A percentile compares a stretch with the other conserved stretches of the same genome.
These are phyloP conservation scores for Candida coquimbonensis DNA, from an alignment of 805 yeast species.

Conservation along the genomic window DNA sequence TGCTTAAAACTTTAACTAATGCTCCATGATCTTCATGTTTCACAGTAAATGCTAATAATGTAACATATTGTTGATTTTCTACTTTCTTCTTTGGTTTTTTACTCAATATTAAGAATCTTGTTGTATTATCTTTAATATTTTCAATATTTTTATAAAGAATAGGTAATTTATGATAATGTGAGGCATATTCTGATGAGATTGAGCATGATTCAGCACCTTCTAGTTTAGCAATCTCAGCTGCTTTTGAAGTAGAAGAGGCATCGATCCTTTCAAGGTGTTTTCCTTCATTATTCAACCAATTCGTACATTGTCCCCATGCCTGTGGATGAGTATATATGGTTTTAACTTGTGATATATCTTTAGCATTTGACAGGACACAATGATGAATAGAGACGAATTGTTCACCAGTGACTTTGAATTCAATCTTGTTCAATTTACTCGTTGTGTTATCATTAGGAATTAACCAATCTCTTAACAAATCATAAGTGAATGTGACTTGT, in stretches of 20 bases:
- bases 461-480: constrained; percentile 66
- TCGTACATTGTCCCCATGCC: constrained; percentile 89
- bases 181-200: constrained; percentile 66
- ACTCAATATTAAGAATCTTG: constrained; percentile 73
- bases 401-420: constrained; percentile 58
- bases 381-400: constrained; percentile 82
- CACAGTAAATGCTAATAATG: constrained; percentile 60
- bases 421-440: background rate
- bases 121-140: constrained; percentile 70
- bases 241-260: constrained; percentile 74
- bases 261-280: constrained; percentile 48
- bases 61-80: constrained; percentile 24
- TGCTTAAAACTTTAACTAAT: constrained; percentile 54
- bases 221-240: constrained; percentile 57
- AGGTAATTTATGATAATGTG: constrained; percentile 50
- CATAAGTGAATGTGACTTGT: constrained; percentile 81
- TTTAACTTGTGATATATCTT: constrained; percentile 37
- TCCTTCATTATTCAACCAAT: constrained; percentile 39
- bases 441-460: constrained; percentile 18
- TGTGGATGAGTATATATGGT: constrained; percentile 90
- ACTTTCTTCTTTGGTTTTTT: constrained; percentile 15
- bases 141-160: constrained; percentile 54
- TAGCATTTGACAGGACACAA: constrained; percentile 49
- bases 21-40: constrained; percentile 68
- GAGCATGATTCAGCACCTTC: constrained; percentile 49